A percentile compares a stretch with the other conserved stretches of the same genome.
Evolutionary conservation across 768 basidiomycete genomes (phyloP).

Genomic region (Hygrophorus russula): DNA sequence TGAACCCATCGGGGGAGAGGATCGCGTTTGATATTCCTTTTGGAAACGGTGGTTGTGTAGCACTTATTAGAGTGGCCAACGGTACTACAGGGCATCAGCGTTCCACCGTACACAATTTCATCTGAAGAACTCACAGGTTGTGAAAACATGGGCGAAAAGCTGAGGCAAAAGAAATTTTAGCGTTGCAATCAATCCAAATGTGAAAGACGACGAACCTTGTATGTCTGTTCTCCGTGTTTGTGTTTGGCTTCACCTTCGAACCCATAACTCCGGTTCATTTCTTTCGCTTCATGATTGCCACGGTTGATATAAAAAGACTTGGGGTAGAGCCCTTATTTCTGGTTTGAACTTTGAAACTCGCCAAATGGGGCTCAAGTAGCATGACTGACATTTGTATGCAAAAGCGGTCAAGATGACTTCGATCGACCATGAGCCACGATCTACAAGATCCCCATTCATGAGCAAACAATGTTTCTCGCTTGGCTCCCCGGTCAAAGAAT

Average conservation of each 20-base stretch:
- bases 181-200: not conserved
- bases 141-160: constrained; percentile 93
- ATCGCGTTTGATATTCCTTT: constrained; percentile 41
- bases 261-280: constrained; percentile 93
- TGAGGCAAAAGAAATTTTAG: constrained; percentile 16
- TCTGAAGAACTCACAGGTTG: constrained; percentile 47
- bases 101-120: not conserved
- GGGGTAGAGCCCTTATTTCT: constrained; percentile 67
- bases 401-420: constrained; percentile 90
- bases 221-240: constrained; percentile 92
- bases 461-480: constrained; percentile 74
- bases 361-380: not conserved
- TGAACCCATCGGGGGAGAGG: constrained; percentile 69
- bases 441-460: constrained; percentile 95
- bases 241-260: constrained; percentile 95
- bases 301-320: constrained; percentile 86
- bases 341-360: not conserved
- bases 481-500: constrained; percentile 78
- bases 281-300: constrained; percentile 94
- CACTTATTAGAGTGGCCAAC: constrained; percentile 73
- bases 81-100: constrained; percentile 49
- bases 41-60: constrained; percentile 47
- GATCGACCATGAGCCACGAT: constrained; percentile 92
- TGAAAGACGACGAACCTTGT: constrained; percentile 45
- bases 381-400: constrained; percentile 79